phyloP scores from a whole-genome alignment of 192 early-diverging fungal genomes.

The Backusella tarrabulga region DNA sequence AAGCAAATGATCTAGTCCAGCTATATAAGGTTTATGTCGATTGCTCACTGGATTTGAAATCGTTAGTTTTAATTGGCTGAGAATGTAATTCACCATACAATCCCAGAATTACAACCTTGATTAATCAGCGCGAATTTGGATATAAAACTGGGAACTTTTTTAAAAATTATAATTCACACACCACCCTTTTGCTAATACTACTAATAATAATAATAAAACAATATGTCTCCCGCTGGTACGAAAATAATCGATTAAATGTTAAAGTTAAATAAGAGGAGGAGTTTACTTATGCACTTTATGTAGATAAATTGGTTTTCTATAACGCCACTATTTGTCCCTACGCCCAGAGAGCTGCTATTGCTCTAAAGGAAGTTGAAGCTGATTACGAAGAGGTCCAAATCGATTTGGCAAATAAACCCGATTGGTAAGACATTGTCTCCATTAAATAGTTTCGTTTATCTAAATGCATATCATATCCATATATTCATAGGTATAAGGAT shows the following conservation, averaged over 20 bases:
- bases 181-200: neutral
- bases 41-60: neutral
- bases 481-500: slow-evolving; percentile 41
- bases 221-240: neutral
- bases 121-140: neutral
- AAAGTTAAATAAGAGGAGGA: neutral
- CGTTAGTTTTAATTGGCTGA: neutral
- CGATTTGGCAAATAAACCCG: slow-evolving; percentile 64
- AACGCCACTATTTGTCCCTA: slow-evolving; percentile 60
- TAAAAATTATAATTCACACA: neutral
- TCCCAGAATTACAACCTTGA: neutral
- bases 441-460: neutral
- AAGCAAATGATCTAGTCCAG: neutral
- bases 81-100: neutral
- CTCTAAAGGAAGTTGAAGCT: slow-evolving; percentile 53
- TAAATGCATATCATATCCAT: neutral
- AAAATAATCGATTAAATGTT: neutral
- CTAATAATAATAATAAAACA: neutral
- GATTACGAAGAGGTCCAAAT: slow-evolving; percentile 57
- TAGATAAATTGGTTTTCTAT: slow-evolving; percentile 57
- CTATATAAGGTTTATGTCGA: neutral
- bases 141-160: neutral
- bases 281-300: neutral
- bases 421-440: slow-evolving; percentile 40
- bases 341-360: slow-evolving; percentile 65